Evolutionary conservation across 768 basidiomycete genomes (phyloP), one percentile per base, ranked within the genome.

Genomic region (Boletus reticuloceps): DNA sequence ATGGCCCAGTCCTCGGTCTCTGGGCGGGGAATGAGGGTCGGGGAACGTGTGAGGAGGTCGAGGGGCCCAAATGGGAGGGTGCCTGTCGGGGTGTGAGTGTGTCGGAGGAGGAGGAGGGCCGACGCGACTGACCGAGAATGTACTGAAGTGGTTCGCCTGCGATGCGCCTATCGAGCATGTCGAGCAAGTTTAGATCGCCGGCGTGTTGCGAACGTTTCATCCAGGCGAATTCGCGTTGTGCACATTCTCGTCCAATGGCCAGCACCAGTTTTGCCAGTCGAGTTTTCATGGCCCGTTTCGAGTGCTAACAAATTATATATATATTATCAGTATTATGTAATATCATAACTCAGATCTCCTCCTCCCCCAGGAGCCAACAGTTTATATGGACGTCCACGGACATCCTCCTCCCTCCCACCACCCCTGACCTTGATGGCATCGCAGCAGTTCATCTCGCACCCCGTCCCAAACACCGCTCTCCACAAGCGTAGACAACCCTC

Each of bases 11-110:
- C 72, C 65, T 97, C 93, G 0, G 96, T 99, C 72, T 99, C 96
- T 42, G 94, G 91, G 14, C 96, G 88, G 13, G 96, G 96, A 41
- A 98, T 98, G 59, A 98, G 84, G 17, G 87, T 85, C 2, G 96
- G 96, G 3, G 88, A 76, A 17, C 90, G 82, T 11, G 79, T 76
- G 55, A 84, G 75, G 64, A 98, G 79, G 62, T 82, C 77, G 45
- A 98, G 82, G 6, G 88, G 83, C 10, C 94, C 93, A 71, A 98
- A 97, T 0, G 93, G 91, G 65, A 91, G 88, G 31, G 82, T 85
- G n/a, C 89, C 92, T 69, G 40, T 17, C 1, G 9, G 4, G 2
- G 12, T 16, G 19, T 46, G 34, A 39, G 40, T 0, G 47, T 16
- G 50, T 32, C 36, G 49, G 42, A n/a, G 14, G 22, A 42, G 48